Evolutionary conservation across 2,329 filamentous ascomycete genomes (phyloP).

Genomic region (Beauveria brongniartii): DNA sequence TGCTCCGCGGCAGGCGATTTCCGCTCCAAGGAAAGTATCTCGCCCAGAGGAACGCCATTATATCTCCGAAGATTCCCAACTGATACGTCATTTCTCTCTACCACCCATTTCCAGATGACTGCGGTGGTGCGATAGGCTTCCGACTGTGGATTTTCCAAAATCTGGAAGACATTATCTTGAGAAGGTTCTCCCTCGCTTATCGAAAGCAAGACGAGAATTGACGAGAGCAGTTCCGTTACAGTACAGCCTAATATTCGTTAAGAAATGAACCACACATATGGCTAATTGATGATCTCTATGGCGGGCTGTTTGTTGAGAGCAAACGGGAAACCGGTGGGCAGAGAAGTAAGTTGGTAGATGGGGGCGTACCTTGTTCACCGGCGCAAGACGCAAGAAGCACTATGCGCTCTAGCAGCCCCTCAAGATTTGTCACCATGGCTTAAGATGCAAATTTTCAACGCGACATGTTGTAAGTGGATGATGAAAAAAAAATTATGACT

Average conservation of each 20-base stretch:
- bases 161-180: constrained; percentile 14
- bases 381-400: constrained; percentile 30
- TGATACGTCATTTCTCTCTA: constrained; percentile 26
- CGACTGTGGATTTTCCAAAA: constrained; percentile 10
- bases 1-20: background rate
- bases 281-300: too few species aligned
- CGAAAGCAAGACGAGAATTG: constrained; percentile 19
- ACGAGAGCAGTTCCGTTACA: constrained; percentile 24
- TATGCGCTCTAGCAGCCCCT: constrained; percentile 29
- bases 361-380: constrained; percentile 28
- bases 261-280: background rate
- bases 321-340: background rate
- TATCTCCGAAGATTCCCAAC: constrained; percentile 24
- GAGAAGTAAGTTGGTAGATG: background rate
- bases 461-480: background rate
- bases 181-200: constrained; percentile 6
- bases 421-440: constrained; percentile 30
- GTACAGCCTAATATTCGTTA: constrained; percentile 21
- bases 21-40: constrained; percentile 20
- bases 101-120: constrained; percentile 30
- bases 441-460: background rate
- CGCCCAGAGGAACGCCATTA: constrained; percentile 31
- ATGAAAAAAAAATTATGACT: constrained; percentile 1
- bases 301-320: background rate
- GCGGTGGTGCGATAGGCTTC: constrained; percentile 20